These are phyloP conservation scores for Fusarium tanahbumbuense DNA, from an alignment of 2,329 filamentous ascomycete genomes.

Conservation along the genomic window DNA sequence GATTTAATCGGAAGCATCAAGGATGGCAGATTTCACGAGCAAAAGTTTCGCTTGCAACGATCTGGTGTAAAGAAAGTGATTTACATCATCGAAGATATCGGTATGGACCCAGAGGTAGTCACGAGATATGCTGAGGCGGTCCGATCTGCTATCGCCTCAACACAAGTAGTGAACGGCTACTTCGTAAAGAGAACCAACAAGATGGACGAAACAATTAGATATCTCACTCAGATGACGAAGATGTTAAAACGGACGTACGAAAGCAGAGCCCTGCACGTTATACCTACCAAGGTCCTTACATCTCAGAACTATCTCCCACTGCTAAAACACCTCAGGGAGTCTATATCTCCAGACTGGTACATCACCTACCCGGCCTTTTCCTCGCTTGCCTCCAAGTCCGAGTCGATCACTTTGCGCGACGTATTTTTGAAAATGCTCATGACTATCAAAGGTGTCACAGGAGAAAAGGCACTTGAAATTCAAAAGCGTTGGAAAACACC, in stretches of 20 bases:
- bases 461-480: conserved; percentile 83
- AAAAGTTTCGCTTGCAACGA: conserved; percentile 81
- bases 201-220: conserved; percentile 82
- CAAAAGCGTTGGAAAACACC: conserved; percentile 84
- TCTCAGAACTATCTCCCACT: conserved; percentile 73
- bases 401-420: conserved; percentile 78
- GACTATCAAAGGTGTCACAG: conserved; percentile 79
- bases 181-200: conserved; percentile 81
- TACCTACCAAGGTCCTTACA: conserved; percentile 73
- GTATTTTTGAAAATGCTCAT: conserved; percentile 88
- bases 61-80: conserved; percentile 81
- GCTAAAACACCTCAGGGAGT: conserved; percentile 67
- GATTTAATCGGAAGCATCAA: conserved; percentile 85
- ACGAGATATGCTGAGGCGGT: conserved; percentile 74
- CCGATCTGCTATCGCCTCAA: conserved; percentile 78
- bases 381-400: conserved; percentile 79
- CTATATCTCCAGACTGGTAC: conserved; percentile 64
- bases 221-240: conserved; percentile 77
- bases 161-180: conserved; percentile 81
- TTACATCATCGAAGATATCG: conserved; percentile 81
- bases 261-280: conserved; percentile 66
- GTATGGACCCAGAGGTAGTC: conserved; percentile 65
- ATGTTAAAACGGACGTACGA: conserved; percentile 75
- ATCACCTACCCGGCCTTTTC: conserved; percentile 79
- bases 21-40: conserved; percentile 84